Percentiles rank a stretch among this genome's conserved stretches.
These are phyloP conservation scores for Lachnellula suecica DNA, from an alignment of 2,329 filamentous ascomycete species.

Conservation along the genomic window DNA sequence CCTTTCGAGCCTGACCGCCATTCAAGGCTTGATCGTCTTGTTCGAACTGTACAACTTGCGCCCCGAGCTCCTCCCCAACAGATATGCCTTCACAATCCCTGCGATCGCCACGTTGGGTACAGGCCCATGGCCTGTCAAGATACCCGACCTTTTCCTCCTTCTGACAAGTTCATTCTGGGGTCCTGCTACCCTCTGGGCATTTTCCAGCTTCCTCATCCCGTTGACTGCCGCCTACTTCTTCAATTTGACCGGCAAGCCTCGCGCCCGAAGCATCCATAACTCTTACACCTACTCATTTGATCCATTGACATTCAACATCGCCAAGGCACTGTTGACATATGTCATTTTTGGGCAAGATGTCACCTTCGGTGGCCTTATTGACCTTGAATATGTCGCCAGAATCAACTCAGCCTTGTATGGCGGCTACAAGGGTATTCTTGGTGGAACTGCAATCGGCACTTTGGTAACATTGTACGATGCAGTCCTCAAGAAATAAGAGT, in stretches of 20 bases:
- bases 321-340: slow-evolving; percentile 79
- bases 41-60: slow-evolving; percentile 73
- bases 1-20: slow-evolving; percentile 69
- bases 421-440: slow-evolving; percentile 68
- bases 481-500: slow-evolving; percentile 62
- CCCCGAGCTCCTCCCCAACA: slow-evolving; percentile 67
- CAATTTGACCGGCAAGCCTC: slow-evolving; percentile 69
- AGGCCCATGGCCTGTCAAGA: slow-evolving; percentile 58
- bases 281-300: slow-evolving; percentile 66
- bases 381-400: slow-evolving; percentile 56
- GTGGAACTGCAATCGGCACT: slow-evolving; percentile 66
- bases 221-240: slow-evolving; percentile 80
- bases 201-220: slow-evolving; percentile 71
- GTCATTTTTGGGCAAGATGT: slow-evolving; percentile 73
- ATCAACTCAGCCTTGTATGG: slow-evolving; percentile 69
- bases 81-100: slow-evolving; percentile 72
- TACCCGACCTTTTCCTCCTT: slow-evolving; percentile 81
- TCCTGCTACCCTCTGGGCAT: slow-evolving; percentile 72
- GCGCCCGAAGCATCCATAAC: slow-evolving; percentile 37
- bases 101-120: slow-evolving; percentile 55
- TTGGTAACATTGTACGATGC: slow-evolving; percentile 76
- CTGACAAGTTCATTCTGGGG: slow-evolving; percentile 81
- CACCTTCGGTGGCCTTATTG: slow-evolving; percentile 61
- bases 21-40: slow-evolving; percentile 66
- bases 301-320: slow-evolving; percentile 85